A percentile compares a stretch with the other conserved stretches of the same genome.
phyloP scores from a whole-genome alignment of 2,329 filamentous ascomycete species.

The Cryphonectria japonica region DNA sequence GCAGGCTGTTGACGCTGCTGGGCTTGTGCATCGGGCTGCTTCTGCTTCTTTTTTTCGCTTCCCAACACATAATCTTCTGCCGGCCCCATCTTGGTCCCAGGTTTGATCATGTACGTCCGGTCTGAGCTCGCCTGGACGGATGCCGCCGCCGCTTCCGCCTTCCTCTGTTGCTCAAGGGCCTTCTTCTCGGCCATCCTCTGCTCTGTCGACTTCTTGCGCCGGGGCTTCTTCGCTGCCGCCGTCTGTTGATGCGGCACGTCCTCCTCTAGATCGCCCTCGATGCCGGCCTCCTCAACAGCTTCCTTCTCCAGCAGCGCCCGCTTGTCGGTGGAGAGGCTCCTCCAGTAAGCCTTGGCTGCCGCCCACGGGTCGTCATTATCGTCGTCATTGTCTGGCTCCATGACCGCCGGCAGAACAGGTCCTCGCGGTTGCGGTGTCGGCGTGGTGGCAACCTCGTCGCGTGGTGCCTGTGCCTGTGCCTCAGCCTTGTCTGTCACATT shows the following conservation, averaged over 20 bases:
- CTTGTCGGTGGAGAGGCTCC: constrained; percentile 64
- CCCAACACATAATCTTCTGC: constrained; percentile 22
- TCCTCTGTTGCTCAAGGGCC: constrained; percentile 44
- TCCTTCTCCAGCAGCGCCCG: constrained; percentile 65
- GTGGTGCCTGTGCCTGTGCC: constrained; percentile 3
- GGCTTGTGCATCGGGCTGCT: constrained; percentile 18
- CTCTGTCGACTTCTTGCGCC: constrained; percentile 46
- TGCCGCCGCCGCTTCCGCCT: not conserved
- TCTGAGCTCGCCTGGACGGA: constrained; percentile 20
- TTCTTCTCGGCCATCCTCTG: constrained; percentile 45
- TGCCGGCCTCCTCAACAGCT: constrained; percentile 56
- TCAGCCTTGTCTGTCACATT: not conserved
- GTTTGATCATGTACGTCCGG: constrained; percentile 38
- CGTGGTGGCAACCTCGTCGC: not conserved
- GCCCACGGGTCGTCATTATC: constrained; percentile 62
- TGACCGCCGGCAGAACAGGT: not conserved
- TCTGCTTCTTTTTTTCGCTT: constrained; percentile 17
- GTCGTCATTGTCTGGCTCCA: constrained; percentile 4
- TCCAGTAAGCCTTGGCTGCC: constrained; percentile 71
- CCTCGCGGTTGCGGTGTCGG: constrained; percentile 7
- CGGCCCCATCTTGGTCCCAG: constrained; percentile 34
- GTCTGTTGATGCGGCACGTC: constrained; percentile 34
- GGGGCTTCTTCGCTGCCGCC: constrained; percentile 42
- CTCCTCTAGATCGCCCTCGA: constrained; percentile 51
- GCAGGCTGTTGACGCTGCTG: constrained; percentile 13